These are phyloP conservation scores for Nakazawaea holstii DNA, from an alignment of 805 yeast genomes.

Conservation along the genomic window DNA sequence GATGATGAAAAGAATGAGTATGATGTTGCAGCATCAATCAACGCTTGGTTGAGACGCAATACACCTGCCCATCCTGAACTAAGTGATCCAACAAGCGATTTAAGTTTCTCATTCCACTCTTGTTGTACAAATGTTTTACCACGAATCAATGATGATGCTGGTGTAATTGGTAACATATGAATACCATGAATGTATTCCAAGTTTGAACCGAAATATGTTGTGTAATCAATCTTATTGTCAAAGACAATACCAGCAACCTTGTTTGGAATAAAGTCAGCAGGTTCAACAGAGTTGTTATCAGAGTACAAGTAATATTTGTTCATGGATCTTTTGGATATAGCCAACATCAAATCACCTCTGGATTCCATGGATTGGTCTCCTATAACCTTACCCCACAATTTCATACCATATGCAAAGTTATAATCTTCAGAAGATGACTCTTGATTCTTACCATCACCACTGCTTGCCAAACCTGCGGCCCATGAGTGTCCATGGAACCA, in stretches of 20 bases:
- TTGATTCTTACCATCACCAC: slow-evolving; percentile 75
- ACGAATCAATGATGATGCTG: slow-evolving; percentile 59
- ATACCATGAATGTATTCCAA: slow-evolving; percentile 73
- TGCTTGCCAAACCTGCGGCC: slow-evolving; percentile 67
- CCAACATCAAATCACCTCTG: slow-evolving; percentile 56
- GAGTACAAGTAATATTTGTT: slow-evolving; percentile 50
- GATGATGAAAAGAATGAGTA: slow-evolving; percentile 55
- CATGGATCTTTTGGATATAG: slow-evolving; percentile 49
- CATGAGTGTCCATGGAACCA: slow-evolving; percentile 78
- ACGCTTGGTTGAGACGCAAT: slow-evolving; percentile 67
- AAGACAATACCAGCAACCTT: slow-evolving; percentile 70
- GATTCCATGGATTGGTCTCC: slow-evolving; percentile 47
- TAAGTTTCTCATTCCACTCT: slow-evolving; percentile 56
- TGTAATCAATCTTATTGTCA: slow-evolving; percentile 68
- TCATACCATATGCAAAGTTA: slow-evolving; percentile 64
- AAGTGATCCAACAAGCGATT: slow-evolving; percentile 37
- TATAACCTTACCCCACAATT: slow-evolving; percentile 55
- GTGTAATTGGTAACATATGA: slow-evolving; percentile 71
- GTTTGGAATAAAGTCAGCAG: slow-evolving; percentile 48
- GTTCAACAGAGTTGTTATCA: slow-evolving; percentile 51
- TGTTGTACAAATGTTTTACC: slow-evolving; percentile 47
- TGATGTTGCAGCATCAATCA: slow-evolving; percentile 61
- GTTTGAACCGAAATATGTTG: slow-evolving; percentile 73
- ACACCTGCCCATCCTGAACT: slow-evolving; percentile 72
- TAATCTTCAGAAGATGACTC: slow-evolving; percentile 74